Conservation (phyloP, 306 rosid species). For the Medicago arabica region DNA sequence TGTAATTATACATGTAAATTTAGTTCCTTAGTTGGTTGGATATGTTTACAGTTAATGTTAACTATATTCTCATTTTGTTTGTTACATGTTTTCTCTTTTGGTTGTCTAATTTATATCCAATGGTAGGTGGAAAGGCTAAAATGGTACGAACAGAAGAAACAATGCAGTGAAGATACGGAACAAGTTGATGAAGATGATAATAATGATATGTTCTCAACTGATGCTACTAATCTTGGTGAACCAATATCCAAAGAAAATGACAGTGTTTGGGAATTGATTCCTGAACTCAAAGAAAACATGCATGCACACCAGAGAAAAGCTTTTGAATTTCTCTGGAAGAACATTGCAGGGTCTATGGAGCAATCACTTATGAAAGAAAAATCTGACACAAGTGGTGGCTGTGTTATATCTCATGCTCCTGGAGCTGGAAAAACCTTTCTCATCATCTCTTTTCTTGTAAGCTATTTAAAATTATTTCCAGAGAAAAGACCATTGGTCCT, state of each 20-base stretch:
- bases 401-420: slow-evolving; percentile 93
- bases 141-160: slow-evolving; percentile 58
- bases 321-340: slow-evolving; percentile 85
- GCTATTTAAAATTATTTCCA: slow-evolving; percentile 81
- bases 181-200: slow-evolving; percentile 49
- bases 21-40: slow-evolving; percentile 23
- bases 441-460: slow-evolving; percentile 77
- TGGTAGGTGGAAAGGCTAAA: slow-evolving; percentile 56
- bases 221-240: slow-evolving; percentile 43
- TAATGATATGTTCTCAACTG: slow-evolving; percentile 30
- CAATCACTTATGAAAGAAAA: slow-evolving; percentile 57
- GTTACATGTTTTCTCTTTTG: no score
- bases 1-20: not conserved
- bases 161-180: slow-evolving; percentile 46
- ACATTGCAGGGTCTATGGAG: slow-evolving; percentile 73
- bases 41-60: not conserved
- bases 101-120: slow-evolving; percentile 4
- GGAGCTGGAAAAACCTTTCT: slow-evolving; percentile 92
- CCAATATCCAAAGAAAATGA: slow-evolving; percentile 57
- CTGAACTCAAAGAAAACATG: slow-evolving; percentile 47
- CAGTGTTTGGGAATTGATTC: slow-evolving; percentile 69
- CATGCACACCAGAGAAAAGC: slow-evolving; percentile 86
- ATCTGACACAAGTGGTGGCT: slow-evolving; percentile 71
- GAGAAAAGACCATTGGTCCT: slow-evolving; percentile 78
- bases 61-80: no score